phyloP scores from a whole-genome alignment of 1,139 yeast species.

The Sugiyamaella paludigena region DNA sequence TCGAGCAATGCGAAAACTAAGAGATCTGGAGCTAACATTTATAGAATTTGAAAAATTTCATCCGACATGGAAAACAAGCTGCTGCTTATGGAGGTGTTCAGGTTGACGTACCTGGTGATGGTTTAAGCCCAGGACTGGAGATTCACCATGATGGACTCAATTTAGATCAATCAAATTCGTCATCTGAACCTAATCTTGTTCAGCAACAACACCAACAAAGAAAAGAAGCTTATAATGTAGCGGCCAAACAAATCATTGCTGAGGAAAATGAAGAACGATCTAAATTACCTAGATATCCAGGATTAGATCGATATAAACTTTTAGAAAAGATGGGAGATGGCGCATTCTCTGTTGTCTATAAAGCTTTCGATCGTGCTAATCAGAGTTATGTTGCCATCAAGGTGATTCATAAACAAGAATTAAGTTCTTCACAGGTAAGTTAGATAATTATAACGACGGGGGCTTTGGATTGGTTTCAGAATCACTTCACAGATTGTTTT shows the following conservation, averaged over 20 bases:
- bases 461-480: background rate
- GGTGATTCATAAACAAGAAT: conserved; percentile 69
- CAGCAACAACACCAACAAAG: conserved; percentile 33
- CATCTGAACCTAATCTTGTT: conserved; percentile 20
- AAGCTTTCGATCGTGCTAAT: conserved; percentile 54
- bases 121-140: background rate
- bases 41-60: conserved; percentile 69
- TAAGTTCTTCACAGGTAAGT: conserved; percentile 46
- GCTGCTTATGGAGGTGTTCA: conserved; percentile 4
- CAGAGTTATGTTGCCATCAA: conserved; percentile 72
- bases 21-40: conserved; percentile 4
- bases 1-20: too few relatives aligned
- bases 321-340: conserved; percentile 57
- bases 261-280: conserved; percentile 51
- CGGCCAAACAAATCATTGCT: conserved; percentile 60
- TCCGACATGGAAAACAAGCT: conserved; percentile 85
- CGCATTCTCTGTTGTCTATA: conserved; percentile 84
- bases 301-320: conserved; percentile 47
- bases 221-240: conserved; percentile 46
- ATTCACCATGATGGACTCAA: background rate
- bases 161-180: conserved; percentile 9
- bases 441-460: too few relatives aligned
- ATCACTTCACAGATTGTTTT: too few relatives aligned
- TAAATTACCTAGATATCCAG: conserved; percentile 47
- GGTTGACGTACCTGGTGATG: background rate